Evolutionary conservation across 192 early-diverging fungal genomes (phyloP).

Genomic region (Backusella parvicylindrica): DNA sequence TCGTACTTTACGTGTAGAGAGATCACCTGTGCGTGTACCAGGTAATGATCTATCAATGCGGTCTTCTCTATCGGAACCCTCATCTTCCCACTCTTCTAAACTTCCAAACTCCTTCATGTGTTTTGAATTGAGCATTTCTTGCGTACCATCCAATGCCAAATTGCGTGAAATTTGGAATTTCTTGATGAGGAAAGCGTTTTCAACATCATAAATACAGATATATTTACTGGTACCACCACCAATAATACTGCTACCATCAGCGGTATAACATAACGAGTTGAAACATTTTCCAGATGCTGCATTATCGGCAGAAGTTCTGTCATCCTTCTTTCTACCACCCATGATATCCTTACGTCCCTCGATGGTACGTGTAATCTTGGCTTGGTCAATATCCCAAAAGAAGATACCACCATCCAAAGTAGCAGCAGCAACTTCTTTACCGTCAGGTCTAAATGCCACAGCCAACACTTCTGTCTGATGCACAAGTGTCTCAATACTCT

Average conservation of each 20-base stretch:
- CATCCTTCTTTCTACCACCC: conserved; percentile 78
- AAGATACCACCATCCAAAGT: conserved; percentile 91
- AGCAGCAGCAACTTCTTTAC: conserved; percentile 78
- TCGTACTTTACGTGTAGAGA: conserved; percentile 69
- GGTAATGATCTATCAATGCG: conserved; percentile 79
- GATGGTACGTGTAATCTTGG: conserved; percentile 67
- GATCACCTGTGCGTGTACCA: conserved; percentile 83
- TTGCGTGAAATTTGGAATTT: conserved; percentile 93
- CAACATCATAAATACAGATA: conserved; percentile 93
- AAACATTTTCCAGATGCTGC: conserved; percentile 83
- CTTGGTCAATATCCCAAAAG: conserved; percentile 89
- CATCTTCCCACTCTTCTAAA: conserved; percentile 80
- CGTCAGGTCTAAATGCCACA: conserved; percentile 86
- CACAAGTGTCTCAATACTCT: conserved; percentile 71
- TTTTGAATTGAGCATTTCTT: conserved; percentile 83
- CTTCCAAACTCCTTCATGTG: conserved; percentile 96
- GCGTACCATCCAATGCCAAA: conserved; percentile 89
- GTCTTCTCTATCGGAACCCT: conserved; percentile 83
- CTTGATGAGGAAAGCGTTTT: conserved; percentile 69
- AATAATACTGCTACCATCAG: conserved; percentile 89
- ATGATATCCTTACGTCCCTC: conserved; percentile 94
- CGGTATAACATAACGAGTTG: conserved; percentile 90
- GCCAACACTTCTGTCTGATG: conserved; percentile 85
- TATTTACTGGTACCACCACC: conserved; percentile 94
- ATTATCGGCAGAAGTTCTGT: conserved; percentile 81